A percentile compares a stretch with the other conserved stretches of the same genome.
Conservation (phyloP, 495 filamentous ascomycete genomes). For the Astrothelium macrocarpum region DNA sequence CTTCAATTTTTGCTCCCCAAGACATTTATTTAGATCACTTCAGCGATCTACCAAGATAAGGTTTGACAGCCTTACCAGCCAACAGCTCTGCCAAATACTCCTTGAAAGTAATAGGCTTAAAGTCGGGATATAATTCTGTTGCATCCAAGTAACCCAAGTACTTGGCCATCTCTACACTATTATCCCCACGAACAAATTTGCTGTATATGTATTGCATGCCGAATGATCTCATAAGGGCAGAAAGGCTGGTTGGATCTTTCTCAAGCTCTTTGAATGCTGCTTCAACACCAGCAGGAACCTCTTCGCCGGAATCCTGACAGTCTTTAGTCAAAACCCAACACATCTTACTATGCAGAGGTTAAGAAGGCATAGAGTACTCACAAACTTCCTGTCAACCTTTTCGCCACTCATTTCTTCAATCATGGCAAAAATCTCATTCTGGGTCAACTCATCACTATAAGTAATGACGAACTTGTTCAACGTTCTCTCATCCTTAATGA, state of each 20-base stretch:
- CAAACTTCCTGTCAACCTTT: slow-evolving; percentile 41
- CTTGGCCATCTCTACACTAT: slow-evolving; percentile 46
- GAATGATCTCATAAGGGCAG: slow-evolving; percentile 37
- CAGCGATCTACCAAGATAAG: no score
- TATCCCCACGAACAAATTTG: slow-evolving; percentile 47
- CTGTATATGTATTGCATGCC: slow-evolving; percentile 43
- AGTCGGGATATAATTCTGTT: slow-evolving; percentile 48
- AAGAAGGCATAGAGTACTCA: slow-evolving; percentile 28
- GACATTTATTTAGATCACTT: no score
- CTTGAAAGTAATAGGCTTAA: neutral
- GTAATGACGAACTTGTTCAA: slow-evolving; percentile 49
- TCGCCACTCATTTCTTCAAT: slow-evolving; percentile 47
- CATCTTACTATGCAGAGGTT: neutral
- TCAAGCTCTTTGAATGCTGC: slow-evolving; percentile 34
- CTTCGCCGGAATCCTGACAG: slow-evolving; percentile 19
- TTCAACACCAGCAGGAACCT: slow-evolving; percentile 22
- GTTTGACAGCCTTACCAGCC: neutral
- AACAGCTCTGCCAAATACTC: neutral
- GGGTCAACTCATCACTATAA: slow-evolving; percentile 40
- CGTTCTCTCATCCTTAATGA: slow-evolving; percentile 47
- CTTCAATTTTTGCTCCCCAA: neutral
- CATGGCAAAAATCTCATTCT: slow-evolving; percentile 42
- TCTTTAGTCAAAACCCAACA: neutral
- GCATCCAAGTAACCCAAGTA: slow-evolving; percentile 50
- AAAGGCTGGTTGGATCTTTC: slow-evolving; percentile 38